These are phyloP conservation scores for Xerocomus alliaceus DNA, from an alignment of 1,284 basidiomycete species.

Conservation along the genomic window DNA sequence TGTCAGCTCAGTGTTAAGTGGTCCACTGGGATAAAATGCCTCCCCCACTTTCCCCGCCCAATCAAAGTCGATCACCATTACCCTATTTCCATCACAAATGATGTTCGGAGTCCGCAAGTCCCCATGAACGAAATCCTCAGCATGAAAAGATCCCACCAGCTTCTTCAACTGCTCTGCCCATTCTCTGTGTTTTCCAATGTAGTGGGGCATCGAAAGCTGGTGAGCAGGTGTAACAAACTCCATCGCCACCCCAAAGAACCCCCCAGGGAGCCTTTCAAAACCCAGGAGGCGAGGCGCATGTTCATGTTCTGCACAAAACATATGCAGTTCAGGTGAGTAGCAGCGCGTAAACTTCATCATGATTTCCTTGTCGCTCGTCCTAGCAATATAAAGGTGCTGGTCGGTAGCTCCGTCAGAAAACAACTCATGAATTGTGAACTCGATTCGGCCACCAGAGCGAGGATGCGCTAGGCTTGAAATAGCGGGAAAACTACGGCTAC, in stretches of 20 bases:
- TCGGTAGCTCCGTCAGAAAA: neutral
- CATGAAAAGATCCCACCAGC: too few species aligned
- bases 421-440: neutral
- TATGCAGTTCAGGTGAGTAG: neutral
- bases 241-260: neutral
- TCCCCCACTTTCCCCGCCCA: neutral
- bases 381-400: neutral
- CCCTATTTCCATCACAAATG: neutral
- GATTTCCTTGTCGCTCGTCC: neutral
- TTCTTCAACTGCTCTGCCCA: too few species aligned
- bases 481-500: too few species aligned
- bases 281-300: neutral
- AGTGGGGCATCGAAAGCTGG: too few species aligned
- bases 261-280: neutral
- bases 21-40: neutral
- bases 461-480: too few species aligned
- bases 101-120: neutral
- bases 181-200: too few species aligned
- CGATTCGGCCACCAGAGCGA: neutral
- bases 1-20: too few species aligned
- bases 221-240: neutral
- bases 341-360: neutral
- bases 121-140: neutral
- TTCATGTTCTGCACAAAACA: neutral
- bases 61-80: slow-evolving; percentile 1